Base-by-base conservation (phyloP, 306 rosid species). In the Pterocarpus macrocarpus region DNA sequence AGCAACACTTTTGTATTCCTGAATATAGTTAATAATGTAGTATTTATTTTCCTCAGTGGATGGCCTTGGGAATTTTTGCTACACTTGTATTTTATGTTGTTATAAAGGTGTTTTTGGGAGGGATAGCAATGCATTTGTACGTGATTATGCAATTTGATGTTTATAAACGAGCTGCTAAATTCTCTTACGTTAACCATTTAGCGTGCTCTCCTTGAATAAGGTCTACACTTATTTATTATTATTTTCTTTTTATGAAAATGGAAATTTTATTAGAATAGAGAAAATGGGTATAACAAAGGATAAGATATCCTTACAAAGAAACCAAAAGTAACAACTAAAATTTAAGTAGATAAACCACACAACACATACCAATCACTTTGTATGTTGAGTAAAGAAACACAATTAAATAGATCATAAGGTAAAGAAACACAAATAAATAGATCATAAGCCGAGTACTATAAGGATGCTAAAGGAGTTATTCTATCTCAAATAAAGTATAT, bases 61-160 rank as follows among this genome's bases (percentile, higher is more conserved):
- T 17, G 49, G 15, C 52, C 73, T 73, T n/a, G 50, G 52, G 41
- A 83, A 57, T 44, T 73, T 83, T 78, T 73, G 59, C 12, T 30
- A 8, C 65, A 45, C 28, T 39, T 76, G 70, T 64, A 35, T 71
- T 66, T 56, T n/a, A 64, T 76, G 39, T 15, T 76, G 47, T 15
- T 69, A 80, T 77, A 47, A 52, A 55, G 56, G 69, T 52, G 58
- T 59, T 12, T 11, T 55, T 5, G 41, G 81, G n/a, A 17, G 32
- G 70, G 56, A 44, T 84, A 74, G 2, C 28, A 66, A 68, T 14
- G 34, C 14, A 61, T 49, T 53, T 47, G 32, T 71, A 22, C 2
- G 43, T 12, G 55, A 10, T 68, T 59, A 32, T 71, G 76, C 68
- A 76, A 38, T 64, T 62, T 56, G 66, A 30, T 68, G 47, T 41